phyloP scores from a whole-genome alignment of 2,329 filamentous ascomycete species.

The Hypomyces rosellus region DNA sequence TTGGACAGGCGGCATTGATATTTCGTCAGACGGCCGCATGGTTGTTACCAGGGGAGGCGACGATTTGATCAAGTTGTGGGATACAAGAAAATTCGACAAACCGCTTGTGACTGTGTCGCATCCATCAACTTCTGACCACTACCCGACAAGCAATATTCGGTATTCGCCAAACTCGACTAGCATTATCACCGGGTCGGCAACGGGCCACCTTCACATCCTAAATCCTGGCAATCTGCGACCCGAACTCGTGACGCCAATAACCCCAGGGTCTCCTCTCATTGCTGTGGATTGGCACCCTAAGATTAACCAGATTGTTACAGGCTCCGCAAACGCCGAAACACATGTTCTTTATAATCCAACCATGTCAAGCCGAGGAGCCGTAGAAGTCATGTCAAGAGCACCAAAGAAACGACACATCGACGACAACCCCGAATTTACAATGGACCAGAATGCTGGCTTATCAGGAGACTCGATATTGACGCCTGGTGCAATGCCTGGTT shows the following conservation, averaged over 20 bases:
- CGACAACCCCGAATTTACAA: slow-evolving; percentile 82
- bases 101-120: slow-evolving; percentile 76
- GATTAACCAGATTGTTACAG: slow-evolving; percentile 92
- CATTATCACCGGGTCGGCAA: slow-evolving; percentile 82
- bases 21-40: slow-evolving; percentile 85
- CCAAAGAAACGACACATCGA: slow-evolving; percentile 95
- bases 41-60: slow-evolving; percentile 89
- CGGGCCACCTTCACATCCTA: slow-evolving; percentile 83
- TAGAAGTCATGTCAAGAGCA: slow-evolving; percentile 84
- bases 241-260: slow-evolving; percentile 84
- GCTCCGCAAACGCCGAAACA: slow-evolving; percentile 83
- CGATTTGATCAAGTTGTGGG: slow-evolving; percentile 91
- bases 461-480: slow-evolving; percentile 77
- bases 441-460: slow-evolving; percentile 72
- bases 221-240: slow-evolving; percentile 85
- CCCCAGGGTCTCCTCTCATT: slow-evolving; percentile 74
- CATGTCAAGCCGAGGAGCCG: slow-evolving; percentile 74
- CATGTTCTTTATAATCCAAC: slow-evolving; percentile 86
- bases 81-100: slow-evolving; percentile 89
- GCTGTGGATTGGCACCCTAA: slow-evolving; percentile 87
- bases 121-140: slow-evolving; percentile 75
- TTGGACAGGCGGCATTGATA: slow-evolving; percentile 88
- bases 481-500: slow-evolving; percentile 52
- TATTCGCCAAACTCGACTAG: slow-evolving; percentile 81
- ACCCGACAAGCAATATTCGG: slow-evolving; percentile 76